Evolutionary conservation across 1,284 basidiomycete genomes (phyloP), one percentile per base, ranked within the genome.

Genomic region (Cryptococcus wingfieldii): DNA sequence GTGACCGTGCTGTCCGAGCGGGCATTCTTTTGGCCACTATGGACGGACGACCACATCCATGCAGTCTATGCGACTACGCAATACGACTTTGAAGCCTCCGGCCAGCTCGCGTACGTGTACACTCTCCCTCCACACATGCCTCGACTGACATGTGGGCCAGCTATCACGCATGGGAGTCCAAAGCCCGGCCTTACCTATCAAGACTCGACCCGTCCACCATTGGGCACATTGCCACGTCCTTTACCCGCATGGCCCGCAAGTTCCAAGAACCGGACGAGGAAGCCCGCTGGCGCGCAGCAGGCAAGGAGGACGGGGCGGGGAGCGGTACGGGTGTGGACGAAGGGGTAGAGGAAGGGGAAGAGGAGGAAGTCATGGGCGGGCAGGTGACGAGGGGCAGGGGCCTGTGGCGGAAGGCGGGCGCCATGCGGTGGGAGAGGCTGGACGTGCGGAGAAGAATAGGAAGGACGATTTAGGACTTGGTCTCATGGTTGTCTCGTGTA

Each of bases 21-120:
- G 42, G 72, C 77, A 0, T 76, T 79, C 62, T 79, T 79, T 59
- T 79, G 77, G 72, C 78, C 78, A 0, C 59, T 78, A 19, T 79
- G 76, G 76, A 65, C 63, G 10, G 55, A 61, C 19, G 64, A 69
- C 51, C 66, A 70, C 45, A 67, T 72, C 38, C 56, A 59, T 28
- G 64, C 62, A 14, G 68, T 72, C 12, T 69, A 74, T 55, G 67
- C 59, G 28, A 67, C 60, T 27, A 64, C 56, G 13, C 60, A 62
- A 34, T 72, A 72, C 53, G 66, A 69, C 49, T 75, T 75, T 59
- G 60, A 66, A 12, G 49, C 55, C 2, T 66, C 67, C 4, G 67
- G 67, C 38, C 73, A 74, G 51, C 63, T 74, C 45, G 67, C 71
- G 52, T 61, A 49, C 60, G 59, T 62, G 9, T 10, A 18, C 47